Conservation (phyloP, 2,329 filamentous ascomycete species). For the Nothophoma quercina region DNA sequence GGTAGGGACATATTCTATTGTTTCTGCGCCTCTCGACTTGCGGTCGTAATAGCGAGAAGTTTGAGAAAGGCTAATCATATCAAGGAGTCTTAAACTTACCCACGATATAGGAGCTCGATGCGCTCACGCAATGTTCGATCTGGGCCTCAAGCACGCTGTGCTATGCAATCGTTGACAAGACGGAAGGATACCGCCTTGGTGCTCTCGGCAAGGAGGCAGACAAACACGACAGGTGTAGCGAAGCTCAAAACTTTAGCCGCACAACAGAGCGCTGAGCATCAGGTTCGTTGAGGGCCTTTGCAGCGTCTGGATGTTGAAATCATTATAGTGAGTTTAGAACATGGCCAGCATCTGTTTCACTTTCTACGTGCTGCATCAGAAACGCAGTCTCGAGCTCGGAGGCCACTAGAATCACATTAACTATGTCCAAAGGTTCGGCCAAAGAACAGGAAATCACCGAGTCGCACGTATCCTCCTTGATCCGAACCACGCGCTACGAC, state of each 20-base stretch:
- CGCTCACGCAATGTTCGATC: not conserved
- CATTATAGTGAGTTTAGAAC: not conserved
- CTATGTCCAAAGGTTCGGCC: not conserved
- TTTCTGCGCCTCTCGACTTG: not conserved
- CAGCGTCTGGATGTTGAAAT: not conserved
- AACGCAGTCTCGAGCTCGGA: not conserved
- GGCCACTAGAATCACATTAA: not conserved
- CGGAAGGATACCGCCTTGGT: not conserved
- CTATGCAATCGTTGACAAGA: not conserved
- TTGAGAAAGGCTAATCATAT: not conserved
- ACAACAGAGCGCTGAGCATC: not conserved
- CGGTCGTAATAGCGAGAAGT: not conserved
- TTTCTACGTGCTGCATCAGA: not conserved
- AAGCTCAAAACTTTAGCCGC: not conserved
- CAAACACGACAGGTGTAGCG: conserved; percentile 3
- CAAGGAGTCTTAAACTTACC: not conserved
- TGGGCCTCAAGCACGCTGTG: not conserved
- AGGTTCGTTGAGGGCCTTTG: not conserved
- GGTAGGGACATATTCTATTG: not conserved
- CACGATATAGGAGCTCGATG: not conserved
- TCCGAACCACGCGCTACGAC: not conserved
- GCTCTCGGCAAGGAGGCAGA: not conserved
- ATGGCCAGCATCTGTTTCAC: not conserved
- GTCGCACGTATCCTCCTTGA: not conserved
- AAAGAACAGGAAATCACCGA: not conserved